Conservation (phyloP, 768 basidiomycete genomes). For the Filobasidium wieringae region DNA sequence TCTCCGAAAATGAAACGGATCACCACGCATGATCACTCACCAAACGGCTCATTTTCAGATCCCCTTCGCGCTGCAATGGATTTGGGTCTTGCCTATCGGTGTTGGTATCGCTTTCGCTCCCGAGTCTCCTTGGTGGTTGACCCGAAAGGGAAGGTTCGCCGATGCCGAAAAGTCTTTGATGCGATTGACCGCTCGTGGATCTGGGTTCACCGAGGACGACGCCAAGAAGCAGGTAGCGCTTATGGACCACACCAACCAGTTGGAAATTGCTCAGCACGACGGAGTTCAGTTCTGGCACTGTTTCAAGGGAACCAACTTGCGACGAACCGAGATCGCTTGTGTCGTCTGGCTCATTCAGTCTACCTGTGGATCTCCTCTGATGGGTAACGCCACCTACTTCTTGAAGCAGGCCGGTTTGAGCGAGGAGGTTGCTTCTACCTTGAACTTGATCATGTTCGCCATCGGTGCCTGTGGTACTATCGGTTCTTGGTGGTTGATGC, state of each 20-base stretch:
- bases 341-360: constrained; percentile 9
- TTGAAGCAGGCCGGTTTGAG: constrained; percentile 4
- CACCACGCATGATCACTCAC: neutral
- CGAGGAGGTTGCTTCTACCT: constrained; percentile 15
- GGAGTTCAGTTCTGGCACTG: constrained; percentile 19
- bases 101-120: constrained; percentile 21
- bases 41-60: neutral
- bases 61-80: constrained; percentile 33
- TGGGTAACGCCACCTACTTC: constrained; percentile 11
- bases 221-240: constrained; percentile 20
- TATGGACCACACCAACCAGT: constrained; percentile 25
- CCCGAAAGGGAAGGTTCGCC: constrained; percentile 26
- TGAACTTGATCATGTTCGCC: constrained; percentile 18
- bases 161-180: constrained; percentile 18
- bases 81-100: constrained; percentile 37
- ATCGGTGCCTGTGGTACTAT: constrained; percentile 26
- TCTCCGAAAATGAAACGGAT: neutral
- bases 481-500: constrained; percentile 24
- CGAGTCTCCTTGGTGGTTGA: constrained; percentile 33
- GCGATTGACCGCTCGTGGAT: constrained; percentile 4
- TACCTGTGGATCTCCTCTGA: constrained; percentile 2
- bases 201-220: constrained; percentile 14
- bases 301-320: constrained; percentile 22
- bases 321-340: constrained; percentile 29
- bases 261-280: constrained; percentile 17